Evolutionary conservation across 139 green algal genomes (phyloP), one percentile per base, ranked within the genome.

Genomic region (Volvox reticuliferus): DNA sequence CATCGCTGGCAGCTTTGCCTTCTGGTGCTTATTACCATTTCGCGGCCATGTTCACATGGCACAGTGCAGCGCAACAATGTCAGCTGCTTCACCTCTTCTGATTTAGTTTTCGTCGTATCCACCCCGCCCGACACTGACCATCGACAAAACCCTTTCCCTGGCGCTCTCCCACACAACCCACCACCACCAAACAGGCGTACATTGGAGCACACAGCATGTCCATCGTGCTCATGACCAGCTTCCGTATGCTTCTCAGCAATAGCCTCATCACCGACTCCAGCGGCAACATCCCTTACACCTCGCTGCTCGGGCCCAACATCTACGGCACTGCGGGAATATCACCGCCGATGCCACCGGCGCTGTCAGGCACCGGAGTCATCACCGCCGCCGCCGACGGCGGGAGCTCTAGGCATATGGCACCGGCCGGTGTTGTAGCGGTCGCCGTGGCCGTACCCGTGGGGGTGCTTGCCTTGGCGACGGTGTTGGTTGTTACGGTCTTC

Each of bases 391-490:
- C 22, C 55, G 61, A 12, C 55, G 16, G 61, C 61, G 44, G 44
- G 9, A 9, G 44, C 44, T 55, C 44, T 12, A 73, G 65, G 65
- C 21, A 73, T 73, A 73, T 14, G 9, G 9, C 44, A 55, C 28
- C 82, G 24, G 21, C 35, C 6, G 22, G 16, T 36, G 28, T 88
- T 3, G 32, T 89, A 20, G 85, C 69, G 6, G 35, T 89, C 0
- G 69, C 85, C 0, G 69, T 89, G 0, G 85, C 85, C 12, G 85
- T 89, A 12, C 85, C 85, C 44, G 1, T 82, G 36, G 85, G 36
- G 28, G 69, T 37, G 1, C 36, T 37, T 2, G 67, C n/a, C 1
- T 14, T 82, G 14, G 85, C 35, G 17, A 50, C 18, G 19, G 20
- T 37, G 44, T 22, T 30, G 44, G 35, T 28, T 14, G 71, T 30